These are phyloP conservation scores for Diplotaxis tenuifolia DNA, from an alignment of 345 rosid genomes.

Conservation along the genomic window DNA sequence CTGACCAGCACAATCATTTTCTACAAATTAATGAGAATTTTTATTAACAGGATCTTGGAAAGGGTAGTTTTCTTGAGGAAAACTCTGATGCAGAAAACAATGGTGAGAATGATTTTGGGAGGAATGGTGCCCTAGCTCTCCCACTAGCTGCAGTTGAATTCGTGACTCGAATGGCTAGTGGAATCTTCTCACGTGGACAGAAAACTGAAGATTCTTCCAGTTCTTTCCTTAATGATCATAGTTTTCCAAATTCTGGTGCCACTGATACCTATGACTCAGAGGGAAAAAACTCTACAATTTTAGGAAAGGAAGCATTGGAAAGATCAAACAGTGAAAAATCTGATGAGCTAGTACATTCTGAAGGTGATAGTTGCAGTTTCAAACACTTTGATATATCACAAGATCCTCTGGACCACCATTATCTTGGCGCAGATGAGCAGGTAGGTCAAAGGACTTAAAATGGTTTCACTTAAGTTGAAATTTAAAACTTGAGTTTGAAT, in stretches of 20 bases:
- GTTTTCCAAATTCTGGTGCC: constrained; percentile 45
- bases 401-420: constrained; percentile 86
- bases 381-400: constrained; percentile 73
- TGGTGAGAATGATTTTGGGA: constrained; percentile 51
- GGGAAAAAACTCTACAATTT: constrained; percentile 8
- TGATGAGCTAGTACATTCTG: constrained; percentile 31
- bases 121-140: constrained; percentile 71
- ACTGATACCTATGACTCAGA: constrained; percentile 39
- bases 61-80: constrained; percentile 29
- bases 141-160: constrained; percentile 87
- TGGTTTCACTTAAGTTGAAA: constrained; percentile 1
- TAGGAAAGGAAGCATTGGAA: constrained; percentile 39
- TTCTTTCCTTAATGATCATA: constrained; percentile 41
- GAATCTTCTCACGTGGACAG: constrained; percentile 72
- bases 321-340: constrained; percentile 31
- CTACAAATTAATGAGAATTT: constrained; percentile 15
- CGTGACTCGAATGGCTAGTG: constrained; percentile 77
- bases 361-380: constrained; percentile 46
- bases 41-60: constrained; percentile 52
- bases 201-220: constrained; percentile 48
- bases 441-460: constrained; percentile 38
- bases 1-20: constrained; percentile 4
- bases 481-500: constrained; percentile 7
- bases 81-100: constrained; percentile 47
- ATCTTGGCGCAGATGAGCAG: constrained; percentile 63